phyloP scores from a whole-genome alignment of 2,329 filamentous ascomycete species.

The Acephala macrosclerotiorum region DNA sequence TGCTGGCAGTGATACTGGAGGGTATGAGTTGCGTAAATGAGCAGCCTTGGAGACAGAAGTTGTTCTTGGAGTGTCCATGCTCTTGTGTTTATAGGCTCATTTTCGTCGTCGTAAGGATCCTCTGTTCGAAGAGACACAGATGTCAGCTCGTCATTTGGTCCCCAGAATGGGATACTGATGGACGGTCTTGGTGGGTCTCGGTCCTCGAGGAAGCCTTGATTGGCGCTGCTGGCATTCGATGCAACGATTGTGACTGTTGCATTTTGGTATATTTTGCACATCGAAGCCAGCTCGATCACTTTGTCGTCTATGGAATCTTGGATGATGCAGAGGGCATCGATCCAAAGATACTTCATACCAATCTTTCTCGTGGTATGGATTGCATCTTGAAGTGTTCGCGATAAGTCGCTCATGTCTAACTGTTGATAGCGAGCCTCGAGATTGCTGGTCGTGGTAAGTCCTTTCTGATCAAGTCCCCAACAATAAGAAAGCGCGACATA shows the following conservation, averaged over 20 bases:
- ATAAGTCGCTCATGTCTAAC: neutral
- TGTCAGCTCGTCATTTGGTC: neutral
- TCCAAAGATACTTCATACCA: neutral
- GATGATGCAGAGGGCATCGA: neutral
- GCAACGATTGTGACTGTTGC: neutral
- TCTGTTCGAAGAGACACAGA: neutral
- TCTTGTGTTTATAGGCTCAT: neutral
- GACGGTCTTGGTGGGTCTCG: neutral
- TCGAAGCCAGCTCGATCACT: neutral
- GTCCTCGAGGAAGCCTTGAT: neutral
- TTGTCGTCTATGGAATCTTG: neutral
- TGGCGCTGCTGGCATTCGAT: neutral
- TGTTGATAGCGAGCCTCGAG: neutral
- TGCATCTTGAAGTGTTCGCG: neutral
- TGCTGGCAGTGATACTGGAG: neutral
- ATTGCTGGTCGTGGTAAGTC: neutral
- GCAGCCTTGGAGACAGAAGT: neutral
- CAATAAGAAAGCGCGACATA: neutral
- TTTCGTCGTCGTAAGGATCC: neutral
- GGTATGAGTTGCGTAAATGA: neutral
- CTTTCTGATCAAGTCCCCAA: neutral
- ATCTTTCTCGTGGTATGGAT: neutral
- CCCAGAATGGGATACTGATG: neutral
- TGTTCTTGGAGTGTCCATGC: neutral
- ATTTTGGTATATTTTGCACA: neutral